A percentile compares a stretch with the other conserved stretches of the same genome.
Evolutionary conservation across 139 green algal species (phyloP).

Genomic region (Microglena sp.): DNA sequence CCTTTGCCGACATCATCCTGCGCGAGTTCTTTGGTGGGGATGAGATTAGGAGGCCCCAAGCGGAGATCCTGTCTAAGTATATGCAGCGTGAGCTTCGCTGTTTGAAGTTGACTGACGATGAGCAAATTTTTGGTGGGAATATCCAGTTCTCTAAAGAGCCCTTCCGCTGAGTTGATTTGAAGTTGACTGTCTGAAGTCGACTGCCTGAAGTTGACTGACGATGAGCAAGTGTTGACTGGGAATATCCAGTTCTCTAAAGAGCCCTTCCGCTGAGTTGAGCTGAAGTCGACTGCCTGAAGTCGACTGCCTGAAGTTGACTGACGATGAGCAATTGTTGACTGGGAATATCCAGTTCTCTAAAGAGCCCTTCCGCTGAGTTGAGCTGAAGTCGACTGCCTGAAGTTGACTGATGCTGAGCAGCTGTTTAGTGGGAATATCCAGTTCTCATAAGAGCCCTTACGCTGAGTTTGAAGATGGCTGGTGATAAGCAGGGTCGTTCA

Average conservation of each 20-base stretch:
- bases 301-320: conserved; percentile 28
- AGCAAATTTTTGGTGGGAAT: conserved; percentile 18
- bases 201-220: conserved; percentile 29
- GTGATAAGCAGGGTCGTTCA: too few relatives aligned
- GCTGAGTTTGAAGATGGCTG: too few relatives aligned
- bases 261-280: too few relatives aligned
- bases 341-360: conserved; percentile 27
- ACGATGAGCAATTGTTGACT: conserved; percentile 17
- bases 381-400: too few relatives aligned
- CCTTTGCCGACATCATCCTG: conserved; percentile 20
- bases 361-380: too few relatives aligned
- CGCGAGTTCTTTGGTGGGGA: conserved; percentile 28
- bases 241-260: conserved; percentile 24
- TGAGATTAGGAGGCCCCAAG: conserved; percentile 10
- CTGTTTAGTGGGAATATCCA: conserved; percentile 25
- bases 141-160: conserved; percentile 24
- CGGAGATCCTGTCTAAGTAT: conserved; percentile 28
- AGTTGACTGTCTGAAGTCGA: too few relatives aligned
- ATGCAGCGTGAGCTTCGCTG: conserved; percentile 33
- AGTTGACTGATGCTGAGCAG: conserved; percentile 17
- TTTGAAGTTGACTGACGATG: conserved; percentile 25
- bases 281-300: too few relatives aligned
- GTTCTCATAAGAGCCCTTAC: conserved; percentile 20
- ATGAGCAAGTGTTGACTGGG: conserved; percentile 18
- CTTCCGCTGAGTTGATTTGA: too few relatives aligned